These are phyloP conservation scores for Saccharomyces kudriavzevii DNA, from an alignment of 805 yeast genomes.

Conservation along the genomic window DNA sequence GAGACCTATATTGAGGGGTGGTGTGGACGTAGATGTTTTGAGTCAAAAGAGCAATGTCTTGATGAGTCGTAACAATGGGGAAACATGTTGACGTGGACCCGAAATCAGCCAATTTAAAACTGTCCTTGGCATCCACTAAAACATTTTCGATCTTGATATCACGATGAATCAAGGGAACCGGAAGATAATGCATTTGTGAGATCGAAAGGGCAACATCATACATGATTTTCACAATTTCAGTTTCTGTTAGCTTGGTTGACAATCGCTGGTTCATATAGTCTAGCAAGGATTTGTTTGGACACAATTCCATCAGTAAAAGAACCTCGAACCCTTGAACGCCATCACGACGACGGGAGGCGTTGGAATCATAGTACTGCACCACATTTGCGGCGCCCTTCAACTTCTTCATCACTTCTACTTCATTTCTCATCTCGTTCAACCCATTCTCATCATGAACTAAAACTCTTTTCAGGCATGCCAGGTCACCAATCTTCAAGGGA, in stretches of 20 bases:
- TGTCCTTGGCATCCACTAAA: slow-evolving; percentile 57
- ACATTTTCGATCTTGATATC: slow-evolving; percentile 95
- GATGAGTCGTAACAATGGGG: slow-evolving; percentile 64
- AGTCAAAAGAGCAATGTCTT: slow-evolving; percentile 62
- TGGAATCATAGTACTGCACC: slow-evolving; percentile 67
- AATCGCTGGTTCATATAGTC: slow-evolving; percentile 87
- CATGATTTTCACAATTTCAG: slow-evolving; percentile 77
- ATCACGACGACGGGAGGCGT: slow-evolving; percentile 48
- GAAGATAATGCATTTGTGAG: slow-evolving; percentile 70
- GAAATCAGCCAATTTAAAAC: slow-evolving; percentile 84
- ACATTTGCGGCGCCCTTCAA: slow-evolving; percentile 48
- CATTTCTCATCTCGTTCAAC: slow-evolving; percentile 55
- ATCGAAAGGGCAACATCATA: slow-evolving; percentile 72
- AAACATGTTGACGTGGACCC: slow-evolving; percentile 62
- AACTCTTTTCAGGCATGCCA: slow-evolving; percentile 67
- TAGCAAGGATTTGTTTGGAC: slow-evolving; percentile 77
- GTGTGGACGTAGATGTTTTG: slow-evolving; percentile 86
- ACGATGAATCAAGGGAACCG: slow-evolving; percentile 71
- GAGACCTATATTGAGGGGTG: slow-evolving; percentile 91
- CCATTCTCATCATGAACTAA: slow-evolving; percentile 65
- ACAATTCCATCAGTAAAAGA: slow-evolving; percentile 83
- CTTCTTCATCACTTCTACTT: slow-evolving; percentile 71
- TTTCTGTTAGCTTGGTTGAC: slow-evolving; percentile 65
- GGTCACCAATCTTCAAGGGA: slow-evolving; percentile 37
- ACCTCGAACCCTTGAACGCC: slow-evolving; percentile 64